These are phyloP conservation scores for Oenanthe sinensis DNA, from an alignment of 129 eudicot species.

Conservation along the genomic window DNA sequence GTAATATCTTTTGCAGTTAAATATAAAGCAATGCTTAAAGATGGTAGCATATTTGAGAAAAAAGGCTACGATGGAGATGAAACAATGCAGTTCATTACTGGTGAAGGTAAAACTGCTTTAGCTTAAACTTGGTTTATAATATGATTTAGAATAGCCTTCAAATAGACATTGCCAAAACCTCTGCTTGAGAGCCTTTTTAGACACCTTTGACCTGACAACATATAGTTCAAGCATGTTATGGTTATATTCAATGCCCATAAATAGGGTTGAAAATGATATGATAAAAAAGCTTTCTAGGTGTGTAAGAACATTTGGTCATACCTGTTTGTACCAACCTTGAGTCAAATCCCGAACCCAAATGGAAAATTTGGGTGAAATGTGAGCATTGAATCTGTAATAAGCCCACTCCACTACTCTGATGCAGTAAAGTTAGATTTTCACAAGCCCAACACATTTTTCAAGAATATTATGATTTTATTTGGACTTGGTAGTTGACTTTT, in stretches of 20 bases:
- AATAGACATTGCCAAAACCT: neutral
- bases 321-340: neutral
- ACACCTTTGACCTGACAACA: neutral
- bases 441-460: neutral
- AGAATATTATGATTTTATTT: neutral
- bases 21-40: conserved; percentile 51
- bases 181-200: neutral
- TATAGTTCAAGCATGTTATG: neutral
- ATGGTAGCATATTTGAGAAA: conserved; percentile 54
- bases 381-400: neutral
- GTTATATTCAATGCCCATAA: neutral
- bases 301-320: neutral
- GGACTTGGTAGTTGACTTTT: no score
- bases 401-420: neutral
- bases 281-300: neutral
- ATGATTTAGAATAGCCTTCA: no score
- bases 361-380: neutral
- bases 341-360: neutral
- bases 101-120: conserved; percentile 44
- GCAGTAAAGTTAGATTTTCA: neutral
- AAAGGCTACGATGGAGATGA: conserved; percentile 49
- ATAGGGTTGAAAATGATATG: neutral
- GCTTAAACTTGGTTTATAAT: neutral
- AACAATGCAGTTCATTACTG: conserved; percentile 43
- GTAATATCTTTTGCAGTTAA: conserved; percentile 33